Conservation (phyloP, 768 basidiomycete species). For the Russula virescens region DNA sequence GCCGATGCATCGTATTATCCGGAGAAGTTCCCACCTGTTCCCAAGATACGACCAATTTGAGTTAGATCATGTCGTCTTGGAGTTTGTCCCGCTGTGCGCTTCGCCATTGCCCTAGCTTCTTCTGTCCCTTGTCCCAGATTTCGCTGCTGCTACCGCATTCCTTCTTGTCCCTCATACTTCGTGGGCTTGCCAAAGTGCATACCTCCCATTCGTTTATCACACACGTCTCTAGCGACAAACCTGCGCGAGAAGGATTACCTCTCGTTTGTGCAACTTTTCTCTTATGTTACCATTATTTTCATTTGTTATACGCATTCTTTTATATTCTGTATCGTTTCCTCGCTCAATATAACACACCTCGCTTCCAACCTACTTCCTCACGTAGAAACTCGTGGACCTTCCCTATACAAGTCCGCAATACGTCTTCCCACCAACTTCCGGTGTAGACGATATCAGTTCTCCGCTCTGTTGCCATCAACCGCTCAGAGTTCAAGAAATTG, state of each 20-base stretch:
- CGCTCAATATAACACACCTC: not conserved
- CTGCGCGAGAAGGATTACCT: not conserved
- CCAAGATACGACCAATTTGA: slow-evolving; percentile 16
- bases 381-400: too few species aligned
- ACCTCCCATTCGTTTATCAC: not conserved
- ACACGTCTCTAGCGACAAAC: not conserved
- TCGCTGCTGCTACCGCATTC: not conserved
- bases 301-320: not conserved
- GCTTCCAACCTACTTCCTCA: not conserved
- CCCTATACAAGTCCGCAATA: too few species aligned
- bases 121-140: not conserved
- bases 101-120: not conserved
- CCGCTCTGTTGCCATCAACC: too few species aligned
- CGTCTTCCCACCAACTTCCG: too few species aligned
- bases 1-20: slow-evolving; percentile 12
- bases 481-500: too few species aligned
- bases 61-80: not conserved
- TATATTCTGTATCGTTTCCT: not conserved
- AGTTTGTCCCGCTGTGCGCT: not conserved
- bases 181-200: not conserved
- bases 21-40: slow-evolving; percentile 13
- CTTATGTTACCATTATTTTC: not conserved
- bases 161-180: not conserved
- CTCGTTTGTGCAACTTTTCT: not conserved
- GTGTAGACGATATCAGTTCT: too few species aligned